Conservation (phyloP, 192 early-diverging fungal genomes). For the Coemansia sp. region DNA sequence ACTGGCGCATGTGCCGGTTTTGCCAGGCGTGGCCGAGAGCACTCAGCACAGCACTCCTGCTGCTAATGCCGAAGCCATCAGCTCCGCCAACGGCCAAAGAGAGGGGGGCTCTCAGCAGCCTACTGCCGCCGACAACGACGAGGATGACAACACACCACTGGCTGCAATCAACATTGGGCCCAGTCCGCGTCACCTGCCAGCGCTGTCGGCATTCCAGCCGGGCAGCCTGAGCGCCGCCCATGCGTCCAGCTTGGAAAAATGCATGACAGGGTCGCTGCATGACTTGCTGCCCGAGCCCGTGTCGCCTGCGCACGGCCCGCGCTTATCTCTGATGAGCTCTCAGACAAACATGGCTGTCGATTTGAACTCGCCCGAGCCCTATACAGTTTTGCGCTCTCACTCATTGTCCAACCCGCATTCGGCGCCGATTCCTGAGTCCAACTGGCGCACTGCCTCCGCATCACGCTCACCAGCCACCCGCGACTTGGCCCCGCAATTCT, state of each 20-base stretch:
- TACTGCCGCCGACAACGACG: constrained; percentile 16
- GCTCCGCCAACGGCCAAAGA: background rate
- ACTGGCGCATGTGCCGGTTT: too few species aligned
- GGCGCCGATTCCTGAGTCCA: constrained; percentile 17
- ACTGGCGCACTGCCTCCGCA: constrained; percentile 11
- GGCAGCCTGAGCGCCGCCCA: constrained; percentile 1
- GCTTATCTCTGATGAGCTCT: constrained; percentile 42
- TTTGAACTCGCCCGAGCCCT: constrained; percentile 12
- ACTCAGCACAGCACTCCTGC: too few species aligned
- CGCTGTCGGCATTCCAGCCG: background rate
- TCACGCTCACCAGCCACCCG: constrained; percentile 20
- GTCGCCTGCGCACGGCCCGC: constrained; percentile 14
- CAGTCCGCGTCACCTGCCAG: constrained; percentile 5
- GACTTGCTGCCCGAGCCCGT: constrained; percentile 20
- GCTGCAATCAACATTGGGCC: constrained; percentile 25
- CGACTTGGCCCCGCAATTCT: constrained; percentile 10
- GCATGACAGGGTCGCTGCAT: constrained; percentile 11
- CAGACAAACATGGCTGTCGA: constrained; percentile 40
- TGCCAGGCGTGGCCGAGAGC: too few species aligned
- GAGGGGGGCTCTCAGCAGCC: background rate
- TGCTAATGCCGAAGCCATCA: too few species aligned
- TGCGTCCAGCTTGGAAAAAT: constrained; percentile 16
- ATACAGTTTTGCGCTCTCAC: constrained; percentile 18
- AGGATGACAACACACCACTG: constrained; percentile 39
- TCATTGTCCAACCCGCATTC: constrained; percentile 40